Conservation (phyloP, 2,329 filamentous ascomycete species). For the Phialophora expanda region DNA sequence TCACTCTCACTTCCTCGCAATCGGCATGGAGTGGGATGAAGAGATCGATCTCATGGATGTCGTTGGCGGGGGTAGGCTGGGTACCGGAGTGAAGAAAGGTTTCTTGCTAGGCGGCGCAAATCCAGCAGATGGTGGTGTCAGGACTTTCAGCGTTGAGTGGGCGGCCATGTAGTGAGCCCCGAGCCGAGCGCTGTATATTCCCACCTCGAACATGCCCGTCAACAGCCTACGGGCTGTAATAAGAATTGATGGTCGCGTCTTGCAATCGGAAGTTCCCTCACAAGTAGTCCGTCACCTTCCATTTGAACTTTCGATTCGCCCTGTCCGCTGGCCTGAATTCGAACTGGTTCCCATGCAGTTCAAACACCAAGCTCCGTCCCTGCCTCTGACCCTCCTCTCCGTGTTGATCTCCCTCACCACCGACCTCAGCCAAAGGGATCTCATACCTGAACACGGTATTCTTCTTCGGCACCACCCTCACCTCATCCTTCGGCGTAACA, state of each 20-base stretch:
- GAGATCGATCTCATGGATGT: constrained; percentile 83
- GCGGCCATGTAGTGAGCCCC: constrained; percentile 72
- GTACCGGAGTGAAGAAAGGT: constrained; percentile 94
- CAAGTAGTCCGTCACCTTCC: constrained; percentile 55
- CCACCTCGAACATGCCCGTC: neutral
- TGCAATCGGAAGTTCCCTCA: constrained; percentile 17
- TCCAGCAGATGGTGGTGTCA: constrained; percentile 50
- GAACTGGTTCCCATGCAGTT: constrained; percentile 87
- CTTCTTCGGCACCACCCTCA: constrained; percentile 76
- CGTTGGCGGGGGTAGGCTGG: constrained; percentile 82
- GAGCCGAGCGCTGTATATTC: neutral
- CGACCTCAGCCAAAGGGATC: constrained; percentile 58
- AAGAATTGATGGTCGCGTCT: neutral
- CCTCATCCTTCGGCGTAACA: constrained; percentile 69
- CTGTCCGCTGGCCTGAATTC: constrained; percentile 80
- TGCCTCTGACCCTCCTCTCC: constrained; percentile 4
- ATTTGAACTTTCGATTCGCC: constrained; percentile 89
- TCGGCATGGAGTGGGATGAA: constrained; percentile 85
- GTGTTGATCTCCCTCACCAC: constrained; percentile 31
- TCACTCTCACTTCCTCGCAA: constrained; percentile 90
- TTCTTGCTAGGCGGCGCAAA: constrained; percentile 77
- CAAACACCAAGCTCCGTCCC: constrained; percentile 67
- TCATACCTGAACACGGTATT: constrained; percentile 82
- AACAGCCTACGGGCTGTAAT: neutral
- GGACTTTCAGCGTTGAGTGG: constrained; percentile 90